Evolutionary conservation across 1,139 yeast genomes (phyloP).

Genomic region (Saccharomyces hybrid): DNA sequence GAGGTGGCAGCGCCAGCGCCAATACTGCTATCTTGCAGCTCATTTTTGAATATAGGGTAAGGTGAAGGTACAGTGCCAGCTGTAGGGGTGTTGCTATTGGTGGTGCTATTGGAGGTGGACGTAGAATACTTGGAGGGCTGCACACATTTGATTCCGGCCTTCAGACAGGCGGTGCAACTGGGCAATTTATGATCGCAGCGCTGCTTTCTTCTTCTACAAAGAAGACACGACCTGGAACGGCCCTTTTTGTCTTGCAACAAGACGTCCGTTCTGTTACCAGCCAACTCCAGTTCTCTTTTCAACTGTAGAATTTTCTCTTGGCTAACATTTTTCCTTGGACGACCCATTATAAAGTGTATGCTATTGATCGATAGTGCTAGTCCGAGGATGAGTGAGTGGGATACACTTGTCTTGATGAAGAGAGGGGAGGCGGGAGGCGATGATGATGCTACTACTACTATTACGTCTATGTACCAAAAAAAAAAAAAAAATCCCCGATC

Average conservation of each 20-base stretch:
- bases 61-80: slow-evolving; percentile 1
- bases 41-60: not conserved
- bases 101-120: not conserved
- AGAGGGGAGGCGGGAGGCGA: not conserved
- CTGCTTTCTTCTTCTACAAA: slow-evolving; percentile 48
- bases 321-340: slow-evolving; percentile 32
- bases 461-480: not conserved
- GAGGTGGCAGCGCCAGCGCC: not conserved
- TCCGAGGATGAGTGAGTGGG: not conserved
- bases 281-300: slow-evolving; percentile 30
- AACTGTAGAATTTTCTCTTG: slow-evolving; percentile 29
- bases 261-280: slow-evolving; percentile 26
- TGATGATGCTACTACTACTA: slow-evolving; percentile 2
- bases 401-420: not conserved
- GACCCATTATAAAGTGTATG: slow-evolving; percentile 24
- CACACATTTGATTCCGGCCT: slow-evolving; percentile 49
- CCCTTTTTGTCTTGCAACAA: slow-evolving; percentile 38
- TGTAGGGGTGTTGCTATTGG: not conserved
- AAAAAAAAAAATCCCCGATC: not conserved
- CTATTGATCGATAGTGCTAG: not conserved
- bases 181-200: slow-evolving; percentile 56
- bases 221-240: slow-evolving; percentile 44
- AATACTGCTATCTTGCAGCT: slow-evolving; percentile 1
- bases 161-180: slow-evolving; percentile 52
- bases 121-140: slow-evolving; percentile 49